Evolutionary conservation across 768 basidiomycete genomes (phyloP).

Genomic region (Mrakia frigida): DNA sequence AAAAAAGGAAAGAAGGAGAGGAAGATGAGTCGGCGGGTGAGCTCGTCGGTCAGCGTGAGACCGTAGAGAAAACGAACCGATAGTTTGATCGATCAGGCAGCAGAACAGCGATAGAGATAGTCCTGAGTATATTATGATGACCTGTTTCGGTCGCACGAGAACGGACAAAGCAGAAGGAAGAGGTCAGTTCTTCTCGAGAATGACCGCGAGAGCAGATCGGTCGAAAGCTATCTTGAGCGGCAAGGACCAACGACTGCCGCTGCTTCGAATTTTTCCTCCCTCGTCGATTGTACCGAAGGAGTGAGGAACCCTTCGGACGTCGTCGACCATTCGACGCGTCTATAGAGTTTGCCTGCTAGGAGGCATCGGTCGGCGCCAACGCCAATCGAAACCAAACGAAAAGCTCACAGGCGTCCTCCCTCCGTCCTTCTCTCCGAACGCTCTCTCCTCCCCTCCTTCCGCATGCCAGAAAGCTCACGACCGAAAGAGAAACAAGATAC

Average conservation of each 20-base stretch:
- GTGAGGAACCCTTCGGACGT: background rate
- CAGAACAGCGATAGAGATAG: background rate
- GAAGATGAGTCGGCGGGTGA: background rate
- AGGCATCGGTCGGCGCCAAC: background rate
- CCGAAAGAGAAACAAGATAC: conserved; percentile 52
- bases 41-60: background rate
- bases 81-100: conserved; percentile 60
- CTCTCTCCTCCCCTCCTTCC: background rate
- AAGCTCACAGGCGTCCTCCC: background rate
- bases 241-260: background rate
- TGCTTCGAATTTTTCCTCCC: too few species aligned
- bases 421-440: background rate
- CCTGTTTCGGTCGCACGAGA: too few species aligned
- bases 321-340: background rate
- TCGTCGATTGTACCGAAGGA: too few species aligned
- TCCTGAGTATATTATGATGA: conserved; percentile 15
- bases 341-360: background rate
- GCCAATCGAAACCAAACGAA: background rate
- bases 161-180: too few species aligned
- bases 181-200: background rate
- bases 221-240: conserved; percentile 2
- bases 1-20: background rate
- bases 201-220: background rate
- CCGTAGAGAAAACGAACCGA: conserved; percentile 45
- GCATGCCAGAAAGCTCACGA: too few species aligned